These are phyloP conservation scores for Naematelia aurantialba DNA, from an alignment of 768 basidiomycete genomes.

Conservation along the genomic window DNA sequence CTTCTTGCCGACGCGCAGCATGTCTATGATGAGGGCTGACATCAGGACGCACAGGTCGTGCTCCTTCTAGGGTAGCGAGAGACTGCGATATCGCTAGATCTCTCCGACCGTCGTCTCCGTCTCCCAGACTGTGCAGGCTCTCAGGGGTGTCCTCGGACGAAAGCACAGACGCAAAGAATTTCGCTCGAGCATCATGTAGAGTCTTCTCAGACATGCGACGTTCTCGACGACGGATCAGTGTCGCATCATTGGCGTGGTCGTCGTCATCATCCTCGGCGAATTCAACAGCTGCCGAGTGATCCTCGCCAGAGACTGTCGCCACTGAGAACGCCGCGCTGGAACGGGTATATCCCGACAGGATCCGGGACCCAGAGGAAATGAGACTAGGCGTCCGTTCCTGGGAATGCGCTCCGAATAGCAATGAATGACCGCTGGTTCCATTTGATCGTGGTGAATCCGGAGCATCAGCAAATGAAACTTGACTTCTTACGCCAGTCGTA, in stretches of 20 bases:
- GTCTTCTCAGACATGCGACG: constrained; percentile 33
- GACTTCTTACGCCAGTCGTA: constrained; percentile 11
- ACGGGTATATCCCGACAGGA: constrained; percentile 30
- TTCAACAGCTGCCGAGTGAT: constrained; percentile 19
- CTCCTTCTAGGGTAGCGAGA: constrained; percentile 36
- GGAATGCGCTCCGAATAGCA: constrained; percentile 6
- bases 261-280: constrained; percentile 24
- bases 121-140: constrained; percentile 15
- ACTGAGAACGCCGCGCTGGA: constrained; percentile 29
- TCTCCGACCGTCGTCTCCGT: constrained; percentile 13
- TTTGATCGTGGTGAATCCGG: constrained; percentile 2
- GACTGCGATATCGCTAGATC: constrained; percentile 24
- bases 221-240: constrained; percentile 11
- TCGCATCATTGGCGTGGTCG: not conserved
- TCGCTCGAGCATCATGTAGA: constrained; percentile 35
- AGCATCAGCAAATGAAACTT: constrained; percentile 17
- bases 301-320: constrained; percentile 22
- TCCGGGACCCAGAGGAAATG: constrained; percentile 28
- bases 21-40: constrained; percentile 11
- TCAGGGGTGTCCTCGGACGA: constrained; percentile 31
- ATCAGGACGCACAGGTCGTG: not conserved
- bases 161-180: constrained; percentile 29
- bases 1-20: constrained; percentile 11
- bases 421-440: not conserved
- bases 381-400: constrained; percentile 35